These are phyloP conservation scores for Didymella keratinophila DNA, from an alignment of 2,329 filamentous ascomycete genomes.

Conservation along the genomic window DNA sequence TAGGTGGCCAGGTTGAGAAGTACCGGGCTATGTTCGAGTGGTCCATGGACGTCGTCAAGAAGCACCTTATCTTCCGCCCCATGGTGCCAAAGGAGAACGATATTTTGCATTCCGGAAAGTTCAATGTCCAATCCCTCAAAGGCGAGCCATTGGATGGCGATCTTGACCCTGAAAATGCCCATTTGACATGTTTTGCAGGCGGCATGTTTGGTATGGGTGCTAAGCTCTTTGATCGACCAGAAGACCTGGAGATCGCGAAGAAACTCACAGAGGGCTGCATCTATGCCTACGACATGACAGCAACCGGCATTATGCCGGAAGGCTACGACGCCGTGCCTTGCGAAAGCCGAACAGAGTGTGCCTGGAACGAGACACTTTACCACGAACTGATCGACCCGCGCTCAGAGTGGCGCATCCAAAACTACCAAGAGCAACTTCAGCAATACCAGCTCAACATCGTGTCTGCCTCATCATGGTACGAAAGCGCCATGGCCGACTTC, in stretches of 20 bases:
- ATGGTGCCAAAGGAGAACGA: slow-evolving; percentile 58
- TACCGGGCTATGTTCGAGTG: slow-evolving; percentile 66
- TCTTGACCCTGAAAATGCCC: slow-evolving; percentile 59
- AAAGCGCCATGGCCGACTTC: slow-evolving; percentile 38
- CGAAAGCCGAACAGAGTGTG: slow-evolving; percentile 51
- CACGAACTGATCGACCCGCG: slow-evolving; percentile 50
- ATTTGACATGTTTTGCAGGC: slow-evolving; percentile 74
- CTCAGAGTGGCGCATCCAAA: slow-evolving; percentile 38
- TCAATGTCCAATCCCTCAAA: slow-evolving; percentile 46
- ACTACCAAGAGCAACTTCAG: slow-evolving; percentile 45
- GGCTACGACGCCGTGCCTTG: slow-evolving; percentile 60
- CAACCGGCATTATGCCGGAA: slow-evolving; percentile 69
- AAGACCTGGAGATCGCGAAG: slow-evolving; percentile 64
- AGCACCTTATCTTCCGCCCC: slow-evolving; percentile 60
- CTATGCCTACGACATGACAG: slow-evolving; percentile 66
- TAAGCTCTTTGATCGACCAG: slow-evolving; percentile 63
- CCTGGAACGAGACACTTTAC: slow-evolving; percentile 58
- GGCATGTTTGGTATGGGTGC: slow-evolving; percentile 75
- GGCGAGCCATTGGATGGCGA: slow-evolving; percentile 34
- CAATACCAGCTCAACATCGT: slow-evolving; percentile 45
- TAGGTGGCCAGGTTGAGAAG: slow-evolving; percentile 56
- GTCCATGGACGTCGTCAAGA: slow-evolving; percentile 54
- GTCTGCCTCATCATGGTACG: slow-evolving; percentile 43
- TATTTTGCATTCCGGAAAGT: slow-evolving; percentile 52
- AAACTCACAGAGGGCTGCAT: slow-evolving; percentile 70